A percentile compares a stretch with the other conserved stretches of the same genome.
Evolutionary conservation across 305 asterid genomes (phyloP).

Genomic region (Fraxinus floribunda): DNA sequence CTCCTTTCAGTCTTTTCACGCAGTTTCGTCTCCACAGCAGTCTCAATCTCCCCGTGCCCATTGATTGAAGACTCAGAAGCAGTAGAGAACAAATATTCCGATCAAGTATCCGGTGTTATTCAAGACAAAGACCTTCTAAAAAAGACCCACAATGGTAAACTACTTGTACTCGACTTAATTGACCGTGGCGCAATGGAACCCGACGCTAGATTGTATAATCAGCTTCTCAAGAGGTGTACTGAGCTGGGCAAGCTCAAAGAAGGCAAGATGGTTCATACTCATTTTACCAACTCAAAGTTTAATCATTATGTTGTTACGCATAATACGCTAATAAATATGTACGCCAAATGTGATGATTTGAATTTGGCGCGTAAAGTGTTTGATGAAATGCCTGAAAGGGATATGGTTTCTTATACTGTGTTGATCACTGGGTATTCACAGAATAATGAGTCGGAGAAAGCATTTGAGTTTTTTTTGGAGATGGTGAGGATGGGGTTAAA

Average conservation of each 20-base stretch:
- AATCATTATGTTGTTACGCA: slow-evolving; percentile 36
- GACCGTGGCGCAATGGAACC: slow-evolving; percentile 53
- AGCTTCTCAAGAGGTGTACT: slow-evolving; percentile 67
- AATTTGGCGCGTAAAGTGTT: slow-evolving; percentile 65
- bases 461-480: slow-evolving; percentile 42
- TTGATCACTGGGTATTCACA: slow-evolving; percentile 77
- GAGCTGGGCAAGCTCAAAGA: slow-evolving; percentile 47
- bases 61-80: slow-evolving; percentile 27
- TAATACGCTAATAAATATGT: slow-evolving; percentile 58
- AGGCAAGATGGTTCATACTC: slow-evolving; percentile 58
- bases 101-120: slow-evolving; percentile 40
- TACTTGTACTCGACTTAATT: slow-evolving; percentile 59
- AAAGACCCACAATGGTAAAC: slow-evolving; percentile 48
- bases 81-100: slow-evolving; percentile 13
- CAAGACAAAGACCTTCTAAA: slow-evolving; percentile 54
- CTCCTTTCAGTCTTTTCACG: slow-evolving; percentile 12
- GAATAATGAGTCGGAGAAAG: slow-evolving; percentile 41
- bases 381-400: slow-evolving; percentile 65
- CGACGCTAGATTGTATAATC: slow-evolving; percentile 50
- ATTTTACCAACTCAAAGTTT: slow-evolving; percentile 47
- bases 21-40: slow-evolving; percentile 31
- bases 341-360: slow-evolving; percentile 57
- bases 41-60: slow-evolving; percentile 1
- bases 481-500: slow-evolving; percentile 54
- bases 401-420: slow-evolving; percentile 82